phyloP scores from a whole-genome alignment of 2,329 filamentous ascomycete genomes.

The Fusarium haematococcum region DNA sequence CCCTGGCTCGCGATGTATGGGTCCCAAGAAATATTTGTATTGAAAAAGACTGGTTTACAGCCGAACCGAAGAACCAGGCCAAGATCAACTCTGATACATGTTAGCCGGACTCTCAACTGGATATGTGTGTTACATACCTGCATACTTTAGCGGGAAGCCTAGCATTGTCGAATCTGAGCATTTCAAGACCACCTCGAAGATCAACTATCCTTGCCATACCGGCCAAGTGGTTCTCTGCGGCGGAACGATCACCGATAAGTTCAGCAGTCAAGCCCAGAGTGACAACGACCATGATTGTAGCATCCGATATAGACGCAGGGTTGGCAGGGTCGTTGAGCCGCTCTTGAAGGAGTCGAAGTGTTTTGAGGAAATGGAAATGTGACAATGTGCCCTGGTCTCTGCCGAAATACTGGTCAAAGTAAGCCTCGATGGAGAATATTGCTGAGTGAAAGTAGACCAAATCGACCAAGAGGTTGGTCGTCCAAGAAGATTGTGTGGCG shows the following conservation, averaged over 20 bases:
- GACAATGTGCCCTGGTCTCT: conserved; percentile 8
- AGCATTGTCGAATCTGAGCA: conserved; percentile 29
- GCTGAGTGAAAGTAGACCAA: conserved; percentile 33
- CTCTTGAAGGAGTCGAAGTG: conserved; percentile 29
- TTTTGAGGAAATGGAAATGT: conserved; percentile 37
- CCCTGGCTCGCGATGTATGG: conserved; percentile 14
- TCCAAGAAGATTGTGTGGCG: conserved; percentile 25
- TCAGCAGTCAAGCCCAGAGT: conserved; percentile 25
- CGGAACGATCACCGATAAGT: conserved; percentile 18
- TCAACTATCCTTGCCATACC: conserved; percentile 33
- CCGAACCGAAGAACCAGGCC: conserved; percentile 27
- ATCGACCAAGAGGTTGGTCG: conserved; percentile 26
- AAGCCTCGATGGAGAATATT: conserved; percentile 26
- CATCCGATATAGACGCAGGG: conserved; percentile 11
- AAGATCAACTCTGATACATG: conserved; percentile 22
- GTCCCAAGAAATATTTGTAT: conserved; percentile 26
- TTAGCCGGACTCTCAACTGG: not conserved
- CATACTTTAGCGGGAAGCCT: conserved; percentile 37
- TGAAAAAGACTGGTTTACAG: conserved; percentile 21
- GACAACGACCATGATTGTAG: conserved; percentile 36
- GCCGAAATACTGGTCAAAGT: conserved; percentile 11
- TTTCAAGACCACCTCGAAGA: conserved; percentile 30
- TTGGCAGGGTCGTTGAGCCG: conserved; percentile 9
- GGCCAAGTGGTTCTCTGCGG: conserved; percentile 26
- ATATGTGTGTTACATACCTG: conserved; percentile 11